These are phyloP conservation scores for Cercospora sp. DNA, from an alignment of 2,329 filamentous ascomycete species.

Conservation along the genomic window DNA sequence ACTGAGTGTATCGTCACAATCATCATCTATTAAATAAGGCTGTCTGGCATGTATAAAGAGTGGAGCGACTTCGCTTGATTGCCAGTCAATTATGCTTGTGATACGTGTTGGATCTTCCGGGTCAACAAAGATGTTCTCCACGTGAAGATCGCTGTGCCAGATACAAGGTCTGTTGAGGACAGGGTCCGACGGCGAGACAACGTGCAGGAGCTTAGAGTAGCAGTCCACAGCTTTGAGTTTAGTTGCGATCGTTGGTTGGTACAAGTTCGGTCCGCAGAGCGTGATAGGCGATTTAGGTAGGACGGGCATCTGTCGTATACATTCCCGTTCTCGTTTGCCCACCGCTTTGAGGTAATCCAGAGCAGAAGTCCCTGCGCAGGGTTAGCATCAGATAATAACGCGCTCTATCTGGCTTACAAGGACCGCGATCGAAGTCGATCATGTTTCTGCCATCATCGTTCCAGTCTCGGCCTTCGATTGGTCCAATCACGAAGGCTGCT, in stretches of 20 bases:
- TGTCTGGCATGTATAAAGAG: conserved; percentile 31
- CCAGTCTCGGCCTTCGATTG: conserved; percentile 38
- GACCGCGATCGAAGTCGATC: conserved; percentile 40
- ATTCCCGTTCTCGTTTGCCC: conserved; percentile 36
- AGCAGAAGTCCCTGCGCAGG: background rate
- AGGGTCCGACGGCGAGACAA: background rate
- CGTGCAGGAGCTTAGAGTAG: background rate
- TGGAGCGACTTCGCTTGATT: conserved; percentile 39
- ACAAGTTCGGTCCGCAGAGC: background rate
- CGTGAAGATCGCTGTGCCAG: conserved; percentile 45
- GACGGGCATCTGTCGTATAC: conserved; percentile 29
- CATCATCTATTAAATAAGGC: background rate
- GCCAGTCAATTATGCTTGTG: conserved; percentile 42
- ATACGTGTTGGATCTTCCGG: conserved; percentile 36
- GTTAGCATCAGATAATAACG: background rate
- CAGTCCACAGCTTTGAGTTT: background rate
- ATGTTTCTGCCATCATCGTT: conserved; percentile 37
- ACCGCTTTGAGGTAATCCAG: conserved; percentile 24
- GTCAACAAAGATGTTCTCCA: conserved; percentile 43
- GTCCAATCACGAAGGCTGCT: conserved; percentile 35
- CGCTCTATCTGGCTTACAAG: conserved; percentile 37
- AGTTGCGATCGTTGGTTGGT: background rate
- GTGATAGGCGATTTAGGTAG: background rate
- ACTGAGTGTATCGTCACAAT: conserved; percentile 35
- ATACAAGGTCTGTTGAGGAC: conserved; percentile 14